Evolutionary conservation across 2,329 filamentous ascomycete species (phyloP).

Genomic region (Curvularia spicifera): DNA sequence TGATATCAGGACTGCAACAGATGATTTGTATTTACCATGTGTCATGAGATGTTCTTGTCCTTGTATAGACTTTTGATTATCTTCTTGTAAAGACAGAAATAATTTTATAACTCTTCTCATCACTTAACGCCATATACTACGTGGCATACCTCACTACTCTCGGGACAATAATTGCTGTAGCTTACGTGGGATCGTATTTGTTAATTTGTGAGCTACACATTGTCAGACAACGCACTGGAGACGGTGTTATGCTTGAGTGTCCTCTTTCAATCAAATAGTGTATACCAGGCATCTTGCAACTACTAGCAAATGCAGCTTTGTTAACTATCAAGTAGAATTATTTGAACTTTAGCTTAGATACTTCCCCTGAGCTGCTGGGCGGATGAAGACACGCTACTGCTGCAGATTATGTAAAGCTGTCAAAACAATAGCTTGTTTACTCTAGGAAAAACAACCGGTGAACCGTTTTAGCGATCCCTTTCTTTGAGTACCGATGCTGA

Average conservation of each 20-base stretch:
- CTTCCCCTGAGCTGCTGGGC: no score
- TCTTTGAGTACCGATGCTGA: no score
- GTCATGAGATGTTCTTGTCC: constrained; percentile 1
- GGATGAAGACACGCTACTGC: no score
- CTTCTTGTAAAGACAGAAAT: background rate
- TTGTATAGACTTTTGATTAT: background rate
- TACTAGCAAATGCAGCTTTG: no score
- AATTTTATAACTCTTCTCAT: background rate
- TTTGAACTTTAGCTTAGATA: no score
- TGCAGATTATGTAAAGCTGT: no score
- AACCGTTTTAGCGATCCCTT: no score
- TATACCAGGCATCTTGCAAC: no score
- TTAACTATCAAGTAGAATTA: no score
- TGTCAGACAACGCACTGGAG: background rate
- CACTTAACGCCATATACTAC: background rate
- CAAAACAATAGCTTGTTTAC: no score
- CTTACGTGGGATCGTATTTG: background rate
- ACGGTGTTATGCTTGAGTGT: background rate
- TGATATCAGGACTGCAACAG: background rate
- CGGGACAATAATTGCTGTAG: background rate
- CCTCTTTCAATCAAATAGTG: background rate
- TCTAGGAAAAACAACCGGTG: no score
- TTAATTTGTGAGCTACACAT: background rate
- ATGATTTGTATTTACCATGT: constrained; percentile 11
- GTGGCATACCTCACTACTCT: background rate